Base-by-base conservation (phyloP, 2,329 filamentous ascomycete genomes). In the Graphilbum fragrans region DNA sequence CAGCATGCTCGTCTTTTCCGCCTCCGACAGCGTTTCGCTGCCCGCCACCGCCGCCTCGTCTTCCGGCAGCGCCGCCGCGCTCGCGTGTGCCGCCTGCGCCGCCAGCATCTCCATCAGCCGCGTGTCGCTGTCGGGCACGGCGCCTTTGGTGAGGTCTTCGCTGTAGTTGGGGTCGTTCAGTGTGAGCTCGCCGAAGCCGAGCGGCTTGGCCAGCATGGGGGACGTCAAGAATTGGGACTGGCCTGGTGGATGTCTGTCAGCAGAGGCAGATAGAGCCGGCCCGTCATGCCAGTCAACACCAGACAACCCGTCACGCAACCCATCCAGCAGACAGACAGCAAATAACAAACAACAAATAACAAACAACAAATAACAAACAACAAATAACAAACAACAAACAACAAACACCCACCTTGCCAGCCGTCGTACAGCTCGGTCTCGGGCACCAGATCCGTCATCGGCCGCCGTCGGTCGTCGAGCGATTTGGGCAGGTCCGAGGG, bases 391-490 rank as follows among this genome's bases (percentile, higher is more conserved):
- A n/a, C n/a, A n/a, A n/a, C n/a, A n/a, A n/a, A n/a, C n/a, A n/a
- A n/a, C n/a, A 19, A 32, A 32, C 14, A 64, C 66, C 47, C 50
- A 70, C 90, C 90, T 80, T 96, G 87, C 92, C 92, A 98, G 52
- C 86, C 92, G 72, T 98, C 92, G 60, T 96, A 98, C 66, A 95
- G 86, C 68, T 96, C 92, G 33, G 88, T 94, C 68, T 96, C 92
- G 32, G 72, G 70, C 42, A 82, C 72, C 48, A 80, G 74, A 47
- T 80, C 77, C 37, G n/a, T n/a, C n/a, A 67, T 69, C 4, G 71
- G 74, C 54, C 70, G 71, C 52, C 80, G 76, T 46, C 92, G 78
- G 65, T 98, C 92, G 60, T 98, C 82, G 42, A 98, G 74, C 12
- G 88, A 94, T 50, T 76, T 92, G 11, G 92, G 92, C 29, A 98